Conservation (phyloP, 257 asterid genomes). For the Gardenia jasminoides region DNA sequence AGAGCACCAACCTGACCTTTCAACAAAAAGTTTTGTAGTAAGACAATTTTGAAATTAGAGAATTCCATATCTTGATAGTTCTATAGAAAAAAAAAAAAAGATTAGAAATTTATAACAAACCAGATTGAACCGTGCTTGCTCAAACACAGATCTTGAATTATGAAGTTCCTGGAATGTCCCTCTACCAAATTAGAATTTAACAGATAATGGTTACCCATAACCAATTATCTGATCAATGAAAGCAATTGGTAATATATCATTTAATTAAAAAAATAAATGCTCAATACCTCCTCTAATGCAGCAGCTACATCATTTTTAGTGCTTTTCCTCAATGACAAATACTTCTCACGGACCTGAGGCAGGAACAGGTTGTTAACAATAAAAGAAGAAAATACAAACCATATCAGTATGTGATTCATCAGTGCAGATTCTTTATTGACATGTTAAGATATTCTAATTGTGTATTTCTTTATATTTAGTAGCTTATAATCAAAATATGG, state of each 20-base stretch:
- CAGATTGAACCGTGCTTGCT: slow-evolving; percentile 94
- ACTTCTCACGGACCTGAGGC: slow-evolving; percentile 91
- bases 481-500: neutral
- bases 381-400: neutral
- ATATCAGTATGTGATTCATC: neutral
- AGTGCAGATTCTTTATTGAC: neutral
- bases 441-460: neutral
- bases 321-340: slow-evolving; percentile 87
- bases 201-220: slow-evolving; percentile 58
- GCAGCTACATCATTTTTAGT: slow-evolving; percentile 81
- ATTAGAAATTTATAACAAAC: slow-evolving; percentile 35
- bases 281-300: slow-evolving; percentile 78
- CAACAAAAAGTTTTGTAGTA: neutral
- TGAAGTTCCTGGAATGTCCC: slow-evolving; percentile 96
- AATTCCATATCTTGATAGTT: neutral
- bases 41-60: slow-evolving; percentile 5
- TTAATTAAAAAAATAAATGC: slow-evolving; percentile 20
- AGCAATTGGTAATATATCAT: slow-evolving; percentile 19
- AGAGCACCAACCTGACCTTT: slow-evolving; percentile 79
- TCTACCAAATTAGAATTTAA: slow-evolving; percentile 86
- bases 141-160: slow-evolving; percentile 86
- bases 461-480: neutral
- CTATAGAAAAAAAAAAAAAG: neutral
- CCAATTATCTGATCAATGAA: slow-evolving; percentile 47
- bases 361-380: slow-evolving; percentile 6